These are phyloP conservation scores for Penicillium sp. DNA, from an alignment of 2,329 filamentous ascomycete genomes.

Conservation along the genomic window DNA sequence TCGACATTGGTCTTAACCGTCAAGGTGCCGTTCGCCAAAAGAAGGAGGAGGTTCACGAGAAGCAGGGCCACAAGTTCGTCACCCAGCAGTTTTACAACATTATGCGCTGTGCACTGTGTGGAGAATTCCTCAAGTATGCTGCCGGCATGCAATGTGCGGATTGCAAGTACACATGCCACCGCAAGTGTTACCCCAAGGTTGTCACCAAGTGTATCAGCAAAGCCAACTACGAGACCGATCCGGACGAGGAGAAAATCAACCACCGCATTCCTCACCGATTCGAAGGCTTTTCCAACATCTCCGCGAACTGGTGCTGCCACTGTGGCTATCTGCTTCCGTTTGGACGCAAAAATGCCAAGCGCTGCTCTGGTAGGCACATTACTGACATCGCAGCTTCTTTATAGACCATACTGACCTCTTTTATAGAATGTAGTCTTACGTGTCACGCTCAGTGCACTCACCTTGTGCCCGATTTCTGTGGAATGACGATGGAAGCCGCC, in stretches of 20 bases:
- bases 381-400: constrained; percentile 1
- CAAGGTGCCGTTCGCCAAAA: constrained; percentile 96
- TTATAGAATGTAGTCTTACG: constrained; percentile 80
- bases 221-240: constrained; percentile 96
- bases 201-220: constrained; percentile 99
- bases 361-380: constrained; percentile 69
- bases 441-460: constrained; percentile 90
- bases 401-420: constrained; percentile 12
- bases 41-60: constrained; percentile 97
- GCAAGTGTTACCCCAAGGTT: constrained; percentile 93
- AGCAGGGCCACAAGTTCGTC: constrained; percentile 98
- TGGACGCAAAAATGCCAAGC: constrained; percentile 90
- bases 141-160: constrained; percentile 99
- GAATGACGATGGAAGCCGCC: constrained; percentile 97
- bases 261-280: constrained; percentile 98
- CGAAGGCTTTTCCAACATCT: constrained; percentile 94
- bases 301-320: constrained; percentile 98
- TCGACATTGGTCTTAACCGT: constrained; percentile 87
- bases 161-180: constrained; percentile 99
- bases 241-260: constrained; percentile 99
- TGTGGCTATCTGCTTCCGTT: constrained; percentile 95
- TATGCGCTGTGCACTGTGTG: constrained; percentile 97
- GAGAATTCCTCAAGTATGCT: constrained; percentile 97
- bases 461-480: constrained; percentile 96
- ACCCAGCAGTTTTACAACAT: constrained; percentile 99